phyloP scores from a whole-genome alignment of 2,329 filamentous ascomycete species.

The Alternaria burnsii region DNA sequence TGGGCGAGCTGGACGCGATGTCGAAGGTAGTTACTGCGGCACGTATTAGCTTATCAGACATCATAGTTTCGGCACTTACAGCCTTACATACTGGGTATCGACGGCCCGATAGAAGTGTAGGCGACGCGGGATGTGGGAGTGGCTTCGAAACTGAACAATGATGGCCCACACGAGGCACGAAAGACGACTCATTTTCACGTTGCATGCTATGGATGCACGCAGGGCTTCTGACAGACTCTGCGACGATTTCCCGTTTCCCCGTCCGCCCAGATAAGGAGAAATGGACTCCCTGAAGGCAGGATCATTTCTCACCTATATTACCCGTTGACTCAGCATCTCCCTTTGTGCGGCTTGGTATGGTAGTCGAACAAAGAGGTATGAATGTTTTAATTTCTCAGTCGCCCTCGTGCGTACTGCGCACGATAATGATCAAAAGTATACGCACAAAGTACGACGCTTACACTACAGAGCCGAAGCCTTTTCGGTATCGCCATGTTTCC shows the following conservation, averaged over 20 bases:
- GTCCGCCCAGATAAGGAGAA: neutral
- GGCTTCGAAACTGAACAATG: neutral
- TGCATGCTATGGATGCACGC: neutral
- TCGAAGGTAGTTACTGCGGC: neutral
- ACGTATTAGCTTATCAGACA: neutral
- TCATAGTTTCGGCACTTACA: neutral
- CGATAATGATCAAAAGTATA: neutral
- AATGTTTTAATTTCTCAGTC: too few species aligned
- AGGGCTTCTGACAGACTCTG: neutral
- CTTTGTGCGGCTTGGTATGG: neutral
- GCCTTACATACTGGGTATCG: constrained; percentile 1
- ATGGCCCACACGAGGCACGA: constrained; percentile 2
- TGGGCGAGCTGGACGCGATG: neutral
- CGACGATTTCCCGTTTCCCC: neutral
- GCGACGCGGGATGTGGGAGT: neutral
- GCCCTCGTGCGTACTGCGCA: neutral
- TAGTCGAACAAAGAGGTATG: neutral
- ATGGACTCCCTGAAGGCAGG: neutral
- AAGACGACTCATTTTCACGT: constrained; percentile 4
- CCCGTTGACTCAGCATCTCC: neutral
- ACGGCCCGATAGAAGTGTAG: constrained; percentile 5
- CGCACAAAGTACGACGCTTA: neutral
- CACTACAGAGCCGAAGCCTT: neutral
- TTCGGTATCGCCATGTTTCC: neutral
- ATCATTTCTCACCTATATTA: neutral